Evolutionary conservation across 2,329 filamentous ascomycete genomes (phyloP).

Genomic region (Rosellinia necatrix): DNA sequence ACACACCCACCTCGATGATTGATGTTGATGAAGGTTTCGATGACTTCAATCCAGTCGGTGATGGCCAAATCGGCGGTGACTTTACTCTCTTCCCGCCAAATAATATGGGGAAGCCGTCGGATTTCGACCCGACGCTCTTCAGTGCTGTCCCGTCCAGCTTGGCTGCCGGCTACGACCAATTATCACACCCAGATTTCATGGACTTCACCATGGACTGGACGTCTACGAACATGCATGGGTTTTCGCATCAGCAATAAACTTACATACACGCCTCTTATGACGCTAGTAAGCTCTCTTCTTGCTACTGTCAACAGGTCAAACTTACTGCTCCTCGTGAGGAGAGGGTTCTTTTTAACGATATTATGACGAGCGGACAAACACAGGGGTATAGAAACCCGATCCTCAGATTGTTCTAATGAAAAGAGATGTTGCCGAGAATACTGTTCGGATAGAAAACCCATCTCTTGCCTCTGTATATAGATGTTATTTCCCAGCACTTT

Average conservation of each 20-base stretch:
- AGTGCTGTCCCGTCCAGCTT: slow-evolving; percentile 54
- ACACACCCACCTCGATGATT: slow-evolving; percentile 65
- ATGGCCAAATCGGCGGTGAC: slow-evolving; percentile 56
- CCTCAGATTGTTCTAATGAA: slow-evolving; percentile 30
- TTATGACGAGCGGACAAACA: slow-evolving; percentile 34
- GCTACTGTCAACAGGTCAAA: background rate
- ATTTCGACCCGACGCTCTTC: slow-evolving; percentile 52
- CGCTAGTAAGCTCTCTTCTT: background rate
- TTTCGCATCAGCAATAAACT: slow-evolving; percentile 27
- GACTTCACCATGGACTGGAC: slow-evolving; percentile 42
- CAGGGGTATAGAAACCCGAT: slow-evolving; percentile 13
- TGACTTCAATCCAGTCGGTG: slow-evolving; percentile 50
- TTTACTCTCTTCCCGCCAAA: slow-evolving; percentile 65
- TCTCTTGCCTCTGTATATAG: slow-evolving; percentile 20
- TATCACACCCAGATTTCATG: slow-evolving; percentile 54
- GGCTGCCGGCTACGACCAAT: slow-evolving; percentile 57
- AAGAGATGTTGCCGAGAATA: slow-evolving; percentile 20
- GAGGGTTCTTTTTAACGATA: slow-evolving; percentile 32
- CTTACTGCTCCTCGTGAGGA: background rate
- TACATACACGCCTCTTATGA: background rate
- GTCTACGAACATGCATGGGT: slow-evolving; percentile 31
- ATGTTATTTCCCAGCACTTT: slow-evolving; percentile 15
- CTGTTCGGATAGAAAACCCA: slow-evolving; percentile 27
- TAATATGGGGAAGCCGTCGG: slow-evolving; percentile 46
- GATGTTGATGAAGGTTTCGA: slow-evolving; percentile 70